Evolutionary conservation across 106 monocot genomes (phyloP).

Genomic region (Cymbidium sinense): DNA sequence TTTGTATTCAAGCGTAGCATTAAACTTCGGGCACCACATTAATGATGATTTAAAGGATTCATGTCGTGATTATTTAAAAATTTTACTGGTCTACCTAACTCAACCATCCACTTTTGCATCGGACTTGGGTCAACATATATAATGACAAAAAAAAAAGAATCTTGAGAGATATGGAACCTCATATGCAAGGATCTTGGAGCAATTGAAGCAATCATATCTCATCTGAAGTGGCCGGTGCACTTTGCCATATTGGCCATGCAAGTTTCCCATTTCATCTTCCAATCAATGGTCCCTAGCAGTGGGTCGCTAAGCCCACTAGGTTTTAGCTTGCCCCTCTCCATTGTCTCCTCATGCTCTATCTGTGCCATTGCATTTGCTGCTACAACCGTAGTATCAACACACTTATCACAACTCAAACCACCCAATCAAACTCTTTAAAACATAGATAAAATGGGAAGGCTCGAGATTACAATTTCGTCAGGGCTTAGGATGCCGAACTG

Average conservation of each 20-base stretch:
- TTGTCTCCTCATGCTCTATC: slow-evolving; percentile 84
- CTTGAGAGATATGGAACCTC: slow-evolving; percentile 37
- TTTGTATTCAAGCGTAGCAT: no score
- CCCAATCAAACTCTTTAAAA: not conserved
- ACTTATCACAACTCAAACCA: slow-evolving; percentile 3
- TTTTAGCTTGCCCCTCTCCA: slow-evolving; percentile 91
- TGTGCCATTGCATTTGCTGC: slow-evolving; percentile 95
- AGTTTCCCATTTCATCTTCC: slow-evolving; percentile 98
- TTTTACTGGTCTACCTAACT: no score
- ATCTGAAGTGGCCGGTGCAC: slow-evolving; percentile 98
- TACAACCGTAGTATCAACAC: slow-evolving; percentile 15
- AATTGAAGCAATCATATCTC: slow-evolving; percentile 97
- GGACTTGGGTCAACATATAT: no score
- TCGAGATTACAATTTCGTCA: slow-evolving; percentile 76
- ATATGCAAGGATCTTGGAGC: slow-evolving; percentile 93
- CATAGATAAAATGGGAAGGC: not conserved
- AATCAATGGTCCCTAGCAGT: slow-evolving; percentile 84
- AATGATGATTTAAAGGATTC: no score
- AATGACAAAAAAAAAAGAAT: no score
- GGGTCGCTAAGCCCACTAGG: slow-evolving; percentile 81
- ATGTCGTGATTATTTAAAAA: no score
- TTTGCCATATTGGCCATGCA: slow-evolving; percentile 96
- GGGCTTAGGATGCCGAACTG: slow-evolving; percentile 98
- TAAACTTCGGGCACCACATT: no score
- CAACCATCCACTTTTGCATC: no score